phyloP scores from a whole-genome alignment of 2,329 filamentous ascomycete species.

The Triangularia setosa region DNA sequence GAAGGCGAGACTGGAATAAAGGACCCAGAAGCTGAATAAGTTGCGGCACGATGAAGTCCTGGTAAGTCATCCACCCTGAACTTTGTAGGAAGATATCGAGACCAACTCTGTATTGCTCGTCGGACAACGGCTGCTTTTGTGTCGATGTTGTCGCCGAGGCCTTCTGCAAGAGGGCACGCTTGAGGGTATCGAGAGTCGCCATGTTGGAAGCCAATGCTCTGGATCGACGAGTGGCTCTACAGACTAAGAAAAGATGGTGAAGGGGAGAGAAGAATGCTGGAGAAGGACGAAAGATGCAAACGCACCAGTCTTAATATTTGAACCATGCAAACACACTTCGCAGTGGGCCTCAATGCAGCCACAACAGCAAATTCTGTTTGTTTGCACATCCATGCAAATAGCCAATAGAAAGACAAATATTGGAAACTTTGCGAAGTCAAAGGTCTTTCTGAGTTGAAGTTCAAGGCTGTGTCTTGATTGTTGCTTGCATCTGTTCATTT shows the following conservation, averaged over 20 bases:
- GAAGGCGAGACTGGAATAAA: constrained; percentile 37
- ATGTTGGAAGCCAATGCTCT: constrained; percentile 27
- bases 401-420: background rate
- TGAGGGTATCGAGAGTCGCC: constrained; percentile 43
- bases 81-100: constrained; percentile 41
- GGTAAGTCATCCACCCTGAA: constrained; percentile 38
- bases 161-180: constrained; percentile 36
- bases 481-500: too few relatives aligned
- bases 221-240: background rate
- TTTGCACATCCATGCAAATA: background rate
- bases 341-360: background rate
- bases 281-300: background rate
- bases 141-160: constrained; percentile 26
- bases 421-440: background rate
- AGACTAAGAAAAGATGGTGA: background rate
- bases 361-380: background rate
- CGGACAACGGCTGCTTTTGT: constrained; percentile 37
- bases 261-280: background rate
- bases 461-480: too few relatives aligned
- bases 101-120: constrained; percentile 46
- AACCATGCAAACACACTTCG: background rate
- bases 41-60: constrained; percentile 50
- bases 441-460: too few relatives aligned
- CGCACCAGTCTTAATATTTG: background rate
- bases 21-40: constrained; percentile 39